Percentiles rank a stretch among this genome's conserved stretches.
Evolutionary conservation across 2,329 filamentous ascomycete species (phyloP).

Genomic region (Zymoseptoria crescenta): DNA sequence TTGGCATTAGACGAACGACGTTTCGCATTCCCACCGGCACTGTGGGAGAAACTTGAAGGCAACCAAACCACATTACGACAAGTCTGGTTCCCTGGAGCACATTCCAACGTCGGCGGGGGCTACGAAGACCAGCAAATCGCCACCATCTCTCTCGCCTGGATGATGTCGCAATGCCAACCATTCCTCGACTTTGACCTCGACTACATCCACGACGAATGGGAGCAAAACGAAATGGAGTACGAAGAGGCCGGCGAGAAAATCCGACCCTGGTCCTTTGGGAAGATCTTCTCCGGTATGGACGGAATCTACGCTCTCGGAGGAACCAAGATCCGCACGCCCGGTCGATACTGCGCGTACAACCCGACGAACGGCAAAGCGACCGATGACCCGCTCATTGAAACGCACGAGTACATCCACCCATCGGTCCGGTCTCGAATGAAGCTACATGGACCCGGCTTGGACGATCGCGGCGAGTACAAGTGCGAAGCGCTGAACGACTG

Average conservation of each 20-base stretch:
- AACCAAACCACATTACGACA: conserved; percentile 40
- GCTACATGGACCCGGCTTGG: conserved; percentile 39
- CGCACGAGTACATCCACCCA: conserved; percentile 47
- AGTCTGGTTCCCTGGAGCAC: conserved; percentile 43
- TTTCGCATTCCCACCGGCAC: conserved; percentile 33
- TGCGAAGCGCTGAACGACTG: conserved; percentile 39
- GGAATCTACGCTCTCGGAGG: conserved; percentile 43
- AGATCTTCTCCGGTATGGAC: conserved; percentile 39
- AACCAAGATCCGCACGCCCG: conserved; percentile 38
- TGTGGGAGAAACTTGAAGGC: conserved; percentile 38
- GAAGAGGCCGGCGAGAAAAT: conserved; percentile 32
- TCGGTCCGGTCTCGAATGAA: conserved; percentile 39
- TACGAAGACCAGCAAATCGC: conserved; percentile 40
- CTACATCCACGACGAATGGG: conserved; percentile 42
- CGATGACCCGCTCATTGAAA: conserved; percentile 38
- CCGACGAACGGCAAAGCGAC: conserved; percentile 37
- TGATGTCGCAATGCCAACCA: conserved; percentile 46
- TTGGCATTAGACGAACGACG: conserved; percentile 38
- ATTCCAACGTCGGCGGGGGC: conserved; percentile 41
- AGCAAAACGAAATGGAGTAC: conserved; percentile 38
- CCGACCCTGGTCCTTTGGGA: conserved; percentile 44
- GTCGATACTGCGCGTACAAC: conserved; percentile 40
- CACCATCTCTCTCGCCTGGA: conserved; percentile 49
- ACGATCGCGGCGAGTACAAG: conserved; percentile 40
- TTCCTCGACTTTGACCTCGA: conserved; percentile 42